These are phyloP conservation scores for Fusarium ambrosium DNA, from an alignment of 2,329 filamentous ascomycete species.

Conservation along the genomic window DNA sequence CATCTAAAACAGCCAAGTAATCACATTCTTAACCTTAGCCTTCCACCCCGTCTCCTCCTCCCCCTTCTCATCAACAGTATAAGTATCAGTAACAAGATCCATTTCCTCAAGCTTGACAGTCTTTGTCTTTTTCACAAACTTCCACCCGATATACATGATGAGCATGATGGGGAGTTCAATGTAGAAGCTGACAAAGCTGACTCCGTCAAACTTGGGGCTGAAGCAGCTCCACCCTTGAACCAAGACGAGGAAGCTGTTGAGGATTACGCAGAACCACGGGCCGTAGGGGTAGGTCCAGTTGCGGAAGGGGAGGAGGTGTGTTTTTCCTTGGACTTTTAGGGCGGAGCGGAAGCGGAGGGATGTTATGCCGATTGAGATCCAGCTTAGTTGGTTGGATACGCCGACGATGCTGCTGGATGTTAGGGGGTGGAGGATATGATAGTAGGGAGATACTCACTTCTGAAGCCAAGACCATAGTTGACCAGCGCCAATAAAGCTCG, in stretches of 20 bases:
- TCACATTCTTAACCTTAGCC: conserved; percentile 41
- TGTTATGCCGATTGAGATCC: conserved; percentile 74
- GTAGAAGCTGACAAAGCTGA: conserved; percentile 75
- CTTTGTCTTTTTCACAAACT: conserved; percentile 75
- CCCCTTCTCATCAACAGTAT: conserved; percentile 58
- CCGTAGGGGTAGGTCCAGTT: conserved; percentile 77
- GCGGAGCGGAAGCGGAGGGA: conserved; percentile 75
- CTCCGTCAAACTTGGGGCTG: conserved; percentile 68
- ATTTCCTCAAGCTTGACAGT: conserved; percentile 69
- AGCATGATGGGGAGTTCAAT: conserved; percentile 73
- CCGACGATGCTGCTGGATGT: conserved; percentile 66
- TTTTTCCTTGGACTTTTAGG: conserved; percentile 69
- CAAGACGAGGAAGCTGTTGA: conserved; percentile 72
- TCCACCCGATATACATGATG: conserved; percentile 78
- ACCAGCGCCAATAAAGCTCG: conserved; percentile 74
- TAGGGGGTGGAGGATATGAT: conserved; percentile 5
- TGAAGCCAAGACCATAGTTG: conserved; percentile 77
- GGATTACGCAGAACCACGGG: conserved; percentile 67
- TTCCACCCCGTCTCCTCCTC: conserved; percentile 63
- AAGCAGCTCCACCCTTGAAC: conserved; percentile 76
- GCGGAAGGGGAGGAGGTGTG: conserved; percentile 72
- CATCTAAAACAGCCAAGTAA: conserved; percentile 54
- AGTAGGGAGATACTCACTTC: conserved; percentile 59
- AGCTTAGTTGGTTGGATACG: conserved; percentile 76
- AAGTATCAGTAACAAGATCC: conserved; percentile 73